These are phyloP conservation scores for Cornus suecica DNA, from an alignment of 148 eudicot species.

Conservation along the genomic window DNA sequence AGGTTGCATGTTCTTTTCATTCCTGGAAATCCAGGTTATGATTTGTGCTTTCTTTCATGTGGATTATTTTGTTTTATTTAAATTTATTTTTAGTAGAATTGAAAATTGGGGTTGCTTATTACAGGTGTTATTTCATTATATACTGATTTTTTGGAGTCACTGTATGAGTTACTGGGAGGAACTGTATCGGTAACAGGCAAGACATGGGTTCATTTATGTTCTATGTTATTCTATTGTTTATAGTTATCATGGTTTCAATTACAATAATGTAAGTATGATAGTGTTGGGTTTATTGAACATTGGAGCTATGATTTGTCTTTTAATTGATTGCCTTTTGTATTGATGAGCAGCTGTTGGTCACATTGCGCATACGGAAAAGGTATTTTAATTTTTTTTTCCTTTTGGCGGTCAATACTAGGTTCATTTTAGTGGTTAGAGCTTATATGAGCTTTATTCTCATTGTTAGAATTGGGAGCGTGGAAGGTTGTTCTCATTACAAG, in stretches of 20 bases:
- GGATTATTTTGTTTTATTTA: not conserved
- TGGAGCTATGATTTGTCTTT: not conserved
- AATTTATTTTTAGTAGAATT: not conserved
- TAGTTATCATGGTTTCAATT: not conserved
- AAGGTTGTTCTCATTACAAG: slow-evolving; percentile 79
- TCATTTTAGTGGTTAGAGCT: slow-evolving; percentile 3
- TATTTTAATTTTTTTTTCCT: no score
- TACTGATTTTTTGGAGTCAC: slow-evolving; percentile 71
- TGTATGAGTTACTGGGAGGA: slow-evolving; percentile 69
- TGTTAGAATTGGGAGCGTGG: slow-evolving; percentile 70
- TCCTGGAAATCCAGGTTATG: slow-evolving; percentile 91
- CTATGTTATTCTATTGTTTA: slow-evolving; percentile 7
- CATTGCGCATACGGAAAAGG: slow-evolving; percentile 75
- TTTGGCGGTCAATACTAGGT: not conserved
- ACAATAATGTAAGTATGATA: no score
- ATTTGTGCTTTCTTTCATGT: not conserved
- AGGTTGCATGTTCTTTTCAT: slow-evolving; percentile 61
- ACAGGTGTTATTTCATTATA: slow-evolving; percentile 76
- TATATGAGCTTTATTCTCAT: slow-evolving; percentile 13
- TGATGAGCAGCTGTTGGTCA: slow-evolving; percentile 77
- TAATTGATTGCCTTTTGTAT: slow-evolving; percentile 31
- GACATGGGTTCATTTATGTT: slow-evolving; percentile 15
- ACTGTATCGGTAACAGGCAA: slow-evolving; percentile 86
- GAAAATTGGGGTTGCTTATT: slow-evolving; percentile 7
- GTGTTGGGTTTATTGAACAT: not conserved